Evolutionary conservation across 306 rosid genomes (phyloP), one percentile per base, ranked within the genome.

Genomic region (Sechiopsis laciniata): DNA sequence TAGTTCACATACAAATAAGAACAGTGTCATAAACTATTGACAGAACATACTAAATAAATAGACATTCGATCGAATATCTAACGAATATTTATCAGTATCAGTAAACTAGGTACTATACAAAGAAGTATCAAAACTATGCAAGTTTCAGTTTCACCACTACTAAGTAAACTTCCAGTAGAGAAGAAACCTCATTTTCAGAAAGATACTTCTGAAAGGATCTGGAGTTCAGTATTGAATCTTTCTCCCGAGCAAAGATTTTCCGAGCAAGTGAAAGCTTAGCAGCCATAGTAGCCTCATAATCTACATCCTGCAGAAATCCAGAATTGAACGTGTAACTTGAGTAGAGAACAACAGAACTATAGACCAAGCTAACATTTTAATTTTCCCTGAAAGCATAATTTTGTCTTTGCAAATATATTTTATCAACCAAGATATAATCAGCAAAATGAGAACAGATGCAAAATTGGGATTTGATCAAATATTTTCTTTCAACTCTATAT

Each of bases 201-300:
- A 88, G 82, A 83, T 82, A 94, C 9, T 85, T 79, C 84, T 79
- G 86, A 62, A 89, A 94, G 75, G 94, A 85, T 80, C 81, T 81
- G 51, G 97, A 90, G 79, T 75, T 86, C 66, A 94, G 85, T 76
- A 87, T 84, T 73, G 58, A 81, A 77, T 89, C 88, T 83, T 87
- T 94, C 85, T 94, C 98, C 78, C 0, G 77, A 74, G 64, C 40
- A 76, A 94, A 94, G 55, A 90, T 35, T 80, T 94, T 94, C 94
- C 83, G 88, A 22, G 97, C 94, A 78, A 94, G 87, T 40, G 95
- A 83, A 76, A 90, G 89, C 81, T 94, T 94, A 74, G 88, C 79
- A 61, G 85, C 78, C 92, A 90, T 79, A 29, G 96, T 84, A 77
- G 95, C 95, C 78, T 90, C 98, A 74, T 94, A 94, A 80, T 90